These are phyloP conservation scores for Chytriomyces confervae DNA, from an alignment of 192 early-diverging fungal species.

Conservation along the genomic window DNA sequence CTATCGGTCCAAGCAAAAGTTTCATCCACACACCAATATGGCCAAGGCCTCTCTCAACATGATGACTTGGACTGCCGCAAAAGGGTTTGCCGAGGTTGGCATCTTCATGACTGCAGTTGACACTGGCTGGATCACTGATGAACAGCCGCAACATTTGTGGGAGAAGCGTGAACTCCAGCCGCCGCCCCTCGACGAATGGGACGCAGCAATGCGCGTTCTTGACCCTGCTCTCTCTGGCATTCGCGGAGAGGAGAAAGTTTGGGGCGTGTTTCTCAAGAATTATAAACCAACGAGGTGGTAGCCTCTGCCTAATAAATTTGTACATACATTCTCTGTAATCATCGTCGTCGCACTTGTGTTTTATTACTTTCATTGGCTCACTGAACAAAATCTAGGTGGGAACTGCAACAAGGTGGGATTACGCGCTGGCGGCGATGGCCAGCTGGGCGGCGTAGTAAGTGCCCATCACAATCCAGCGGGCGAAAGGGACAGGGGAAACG, in stretches of 20 bases:
- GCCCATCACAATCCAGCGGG: constrained; percentile 8
- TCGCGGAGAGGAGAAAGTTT: constrained; percentile 53
- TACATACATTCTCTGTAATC: too few species aligned
- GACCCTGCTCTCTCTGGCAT: constrained; percentile 60
- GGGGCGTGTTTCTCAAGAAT: constrained; percentile 65
- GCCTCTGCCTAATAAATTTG: too few species aligned
- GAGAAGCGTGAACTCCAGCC: constrained; percentile 47
- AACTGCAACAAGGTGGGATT: neutral
- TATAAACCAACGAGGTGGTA: constrained; percentile 60
- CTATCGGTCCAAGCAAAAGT: constrained; percentile 56
- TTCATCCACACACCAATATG: constrained; percentile 59
- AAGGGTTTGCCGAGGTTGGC: constrained; percentile 48
- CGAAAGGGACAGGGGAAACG: neutral
- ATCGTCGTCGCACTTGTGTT: too few species aligned
- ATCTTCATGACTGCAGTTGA: constrained; percentile 68
- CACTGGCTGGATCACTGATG: constrained; percentile 68
- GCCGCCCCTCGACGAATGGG: constrained; percentile 63
- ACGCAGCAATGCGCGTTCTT: constrained; percentile 59
- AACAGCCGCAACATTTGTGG: constrained; percentile 58
- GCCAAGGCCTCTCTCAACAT: constrained; percentile 62
- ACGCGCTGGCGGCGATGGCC: constrained; percentile 8
- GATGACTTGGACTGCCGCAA: constrained; percentile 62
- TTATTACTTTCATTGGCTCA: too few species aligned
- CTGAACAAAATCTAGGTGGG: too few species aligned
- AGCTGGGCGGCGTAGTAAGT: constrained; percentile 17